A percentile compares a stretch with the other conserved stretches of the same genome.
Evolutionary conservation across 2,329 filamentous ascomycete species (phyloP).

Genomic region (Daldinia sp.): DNA sequence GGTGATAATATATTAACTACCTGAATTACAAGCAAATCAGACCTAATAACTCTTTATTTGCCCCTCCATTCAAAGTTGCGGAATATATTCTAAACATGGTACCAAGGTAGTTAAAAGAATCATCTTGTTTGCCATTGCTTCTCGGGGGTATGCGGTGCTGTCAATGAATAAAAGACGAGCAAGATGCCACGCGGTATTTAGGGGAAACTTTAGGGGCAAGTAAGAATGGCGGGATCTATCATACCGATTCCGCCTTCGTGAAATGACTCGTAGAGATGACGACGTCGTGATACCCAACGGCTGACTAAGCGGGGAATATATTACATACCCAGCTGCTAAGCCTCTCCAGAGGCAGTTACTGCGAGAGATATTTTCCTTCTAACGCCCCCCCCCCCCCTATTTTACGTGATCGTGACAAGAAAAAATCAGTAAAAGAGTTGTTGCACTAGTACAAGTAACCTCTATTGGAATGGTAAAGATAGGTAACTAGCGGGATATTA

Average conservation of each 20-base stretch:
- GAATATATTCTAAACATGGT: conserved; percentile 2
- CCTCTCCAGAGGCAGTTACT: neutral
- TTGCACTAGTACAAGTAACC: neutral
- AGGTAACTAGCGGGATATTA: neutral
- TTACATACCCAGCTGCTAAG: conserved; percentile 14
- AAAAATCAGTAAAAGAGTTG: neutral
- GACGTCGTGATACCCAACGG: conserved; percentile 28
- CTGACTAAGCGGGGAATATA: conserved; percentile 38
- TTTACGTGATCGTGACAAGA: neutral
- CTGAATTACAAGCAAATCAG: neutral
- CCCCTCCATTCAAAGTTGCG: neutral
- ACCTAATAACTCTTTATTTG: conserved; percentile 5
- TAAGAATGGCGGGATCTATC: conserved; percentile 29
- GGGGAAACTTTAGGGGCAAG: neutral
- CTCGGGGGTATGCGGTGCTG: conserved; percentile 18
- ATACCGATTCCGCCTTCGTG: conserved; percentile 18
- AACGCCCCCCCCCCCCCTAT: neutral
- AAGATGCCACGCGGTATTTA: conserved; percentile 13
- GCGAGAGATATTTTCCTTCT: conserved; percentile 5
- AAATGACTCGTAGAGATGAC: conserved; percentile 20
- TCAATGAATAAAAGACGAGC: conserved; percentile 9
- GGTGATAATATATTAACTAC: neutral
- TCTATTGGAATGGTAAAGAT: neutral
- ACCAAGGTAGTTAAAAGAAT: neutral
- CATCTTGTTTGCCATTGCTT: conserved; percentile 9